Percentiles rank a stretch among this genome's conserved stretches.
phyloP scores from a whole-genome alignment of 306 rosid species.

The Pachyrhizus erosus region DNA sequence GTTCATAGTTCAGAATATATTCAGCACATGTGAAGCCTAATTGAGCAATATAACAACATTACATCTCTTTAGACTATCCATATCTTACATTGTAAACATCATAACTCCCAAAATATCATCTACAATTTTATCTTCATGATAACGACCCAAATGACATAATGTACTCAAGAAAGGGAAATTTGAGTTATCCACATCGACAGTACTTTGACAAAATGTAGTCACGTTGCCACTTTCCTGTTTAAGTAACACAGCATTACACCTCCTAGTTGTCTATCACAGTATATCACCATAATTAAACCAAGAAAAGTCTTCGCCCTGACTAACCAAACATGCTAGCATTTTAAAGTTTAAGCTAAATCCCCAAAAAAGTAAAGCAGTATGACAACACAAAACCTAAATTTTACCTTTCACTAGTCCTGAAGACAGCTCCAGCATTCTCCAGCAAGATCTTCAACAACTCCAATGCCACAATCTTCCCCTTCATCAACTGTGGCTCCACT shows the following conservation, averaged over 20 bases:
- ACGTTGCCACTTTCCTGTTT: background rate
- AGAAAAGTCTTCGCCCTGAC: constrained; percentile 1
- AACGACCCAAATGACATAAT: background rate
- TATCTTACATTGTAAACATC: background rate
- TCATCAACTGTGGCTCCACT: constrained; percentile 91
- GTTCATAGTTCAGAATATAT: background rate
- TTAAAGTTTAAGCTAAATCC: background rate
- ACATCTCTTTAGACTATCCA: constrained; percentile 7
- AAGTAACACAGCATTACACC: constrained; percentile 20
- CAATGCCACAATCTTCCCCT: constrained; percentile 96
- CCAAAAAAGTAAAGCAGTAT: background rate
- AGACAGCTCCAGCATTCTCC: constrained; percentile 99
- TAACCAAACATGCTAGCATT: constrained; percentile 12
- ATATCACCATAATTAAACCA: constrained; percentile 28
- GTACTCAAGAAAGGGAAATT: background rate
- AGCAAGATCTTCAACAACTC: constrained; percentile 95
- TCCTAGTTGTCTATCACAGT: constrained; percentile 15
- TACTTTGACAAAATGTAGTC: background rate
- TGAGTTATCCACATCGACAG: background rate
- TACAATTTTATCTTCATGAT: background rate
- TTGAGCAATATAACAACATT: background rate
- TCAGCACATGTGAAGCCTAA: background rate
- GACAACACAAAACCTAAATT: constrained; percentile 22
- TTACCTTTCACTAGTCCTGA: constrained; percentile 99
- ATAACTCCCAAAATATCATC: background rate